A percentile compares a stretch with the other conserved stretches of the same genome.
Conservation (phyloP, 176 grass and related monocot genomes). For the Pharus latifolius region DNA sequence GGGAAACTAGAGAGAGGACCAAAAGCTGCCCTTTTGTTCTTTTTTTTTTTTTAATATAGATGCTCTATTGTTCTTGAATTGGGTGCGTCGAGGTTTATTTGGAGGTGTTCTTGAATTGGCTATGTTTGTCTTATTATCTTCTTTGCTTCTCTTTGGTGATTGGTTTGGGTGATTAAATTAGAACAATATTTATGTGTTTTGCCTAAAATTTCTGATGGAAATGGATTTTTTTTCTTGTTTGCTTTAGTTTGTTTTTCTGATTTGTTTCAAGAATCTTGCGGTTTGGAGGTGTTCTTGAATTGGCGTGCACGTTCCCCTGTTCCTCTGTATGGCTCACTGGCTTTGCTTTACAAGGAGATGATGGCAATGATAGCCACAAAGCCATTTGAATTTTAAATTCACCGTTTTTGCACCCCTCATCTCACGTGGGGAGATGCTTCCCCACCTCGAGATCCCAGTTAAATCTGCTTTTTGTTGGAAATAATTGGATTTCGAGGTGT, state of each 20-base stretch:
- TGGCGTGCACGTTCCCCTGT: neutral
- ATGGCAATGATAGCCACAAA: constrained; percentile 21
- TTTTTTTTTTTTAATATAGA: constrained; percentile 1
- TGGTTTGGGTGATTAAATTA: neutral
- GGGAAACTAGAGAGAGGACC: no score
- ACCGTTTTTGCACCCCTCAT: constrained; percentile 5
- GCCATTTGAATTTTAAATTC: constrained; percentile 25
- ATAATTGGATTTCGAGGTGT: constrained; percentile 16
- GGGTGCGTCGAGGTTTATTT: neutral
- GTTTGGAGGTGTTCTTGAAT: neutral
- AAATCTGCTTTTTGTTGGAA: neutral
- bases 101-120: neutral
- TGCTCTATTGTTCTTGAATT: constrained; percentile 5
- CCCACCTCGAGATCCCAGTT: constrained; percentile 28
- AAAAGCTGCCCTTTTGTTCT: no score
- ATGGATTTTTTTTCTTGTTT: no score
- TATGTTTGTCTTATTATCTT: neutral
- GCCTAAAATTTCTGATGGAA: no score
- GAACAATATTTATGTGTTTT: neutral
- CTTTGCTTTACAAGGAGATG: neutral
- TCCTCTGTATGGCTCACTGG: neutral
- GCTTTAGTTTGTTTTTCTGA: neutral
- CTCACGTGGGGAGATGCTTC: constrained; percentile 47
- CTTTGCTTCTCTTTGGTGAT: neutral
- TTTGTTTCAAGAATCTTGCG: neutral